A percentile compares a stretch with the other conserved stretches of the same genome.
These are phyloP conservation scores for Scedosporium apiospermum DNA, from an alignment of 2,329 filamentous ascomycete genomes.

Conservation along the genomic window DNA sequence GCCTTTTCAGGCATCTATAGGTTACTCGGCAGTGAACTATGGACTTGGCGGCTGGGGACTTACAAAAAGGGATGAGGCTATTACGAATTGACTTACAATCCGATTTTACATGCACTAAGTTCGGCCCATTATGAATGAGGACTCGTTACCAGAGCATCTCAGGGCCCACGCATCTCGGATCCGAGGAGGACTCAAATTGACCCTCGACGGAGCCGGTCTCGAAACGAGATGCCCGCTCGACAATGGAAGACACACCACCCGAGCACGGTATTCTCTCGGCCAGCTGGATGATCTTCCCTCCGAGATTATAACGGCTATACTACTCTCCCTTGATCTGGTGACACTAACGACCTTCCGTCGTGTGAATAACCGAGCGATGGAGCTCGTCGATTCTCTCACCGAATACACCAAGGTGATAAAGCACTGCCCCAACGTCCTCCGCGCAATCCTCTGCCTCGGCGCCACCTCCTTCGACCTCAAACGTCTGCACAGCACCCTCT, in stretches of 20 bases:
- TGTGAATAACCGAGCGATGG: slow-evolving; percentile 22
- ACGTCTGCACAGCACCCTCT: slow-evolving; percentile 22
- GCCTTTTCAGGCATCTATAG: too few species aligned
- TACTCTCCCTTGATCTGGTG: slow-evolving; percentile 20
- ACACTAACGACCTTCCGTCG: slow-evolving; percentile 23
- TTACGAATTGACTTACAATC: too few species aligned
- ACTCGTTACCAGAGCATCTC: neutral
- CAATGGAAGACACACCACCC: slow-evolving; percentile 12
- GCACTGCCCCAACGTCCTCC: slow-evolving; percentile 21
- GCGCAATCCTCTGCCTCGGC: slow-evolving; percentile 23
- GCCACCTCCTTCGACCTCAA: slow-evolving; percentile 19
- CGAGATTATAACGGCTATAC: slow-evolving; percentile 18
- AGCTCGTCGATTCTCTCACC: slow-evolving; percentile 23
- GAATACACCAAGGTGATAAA: slow-evolving; percentile 21
- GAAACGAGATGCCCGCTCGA: slow-evolving; percentile 13
- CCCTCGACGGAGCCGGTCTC: slow-evolving; percentile 13
- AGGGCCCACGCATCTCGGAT: neutral
- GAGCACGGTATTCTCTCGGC: slow-evolving; percentile 11
- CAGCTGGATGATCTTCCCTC: slow-evolving; percentile 18
- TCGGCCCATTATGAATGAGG: neutral
- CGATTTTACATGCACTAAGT: too few species aligned
- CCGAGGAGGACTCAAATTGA: neutral
- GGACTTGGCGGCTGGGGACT: too few species aligned
- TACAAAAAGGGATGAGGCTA: too few species aligned
- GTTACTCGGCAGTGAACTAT: too few species aligned